Evolutionary conservation across 2,329 filamentous ascomycete genomes (phyloP).

Genomic region (Cyphellophora attinorum): DNA sequence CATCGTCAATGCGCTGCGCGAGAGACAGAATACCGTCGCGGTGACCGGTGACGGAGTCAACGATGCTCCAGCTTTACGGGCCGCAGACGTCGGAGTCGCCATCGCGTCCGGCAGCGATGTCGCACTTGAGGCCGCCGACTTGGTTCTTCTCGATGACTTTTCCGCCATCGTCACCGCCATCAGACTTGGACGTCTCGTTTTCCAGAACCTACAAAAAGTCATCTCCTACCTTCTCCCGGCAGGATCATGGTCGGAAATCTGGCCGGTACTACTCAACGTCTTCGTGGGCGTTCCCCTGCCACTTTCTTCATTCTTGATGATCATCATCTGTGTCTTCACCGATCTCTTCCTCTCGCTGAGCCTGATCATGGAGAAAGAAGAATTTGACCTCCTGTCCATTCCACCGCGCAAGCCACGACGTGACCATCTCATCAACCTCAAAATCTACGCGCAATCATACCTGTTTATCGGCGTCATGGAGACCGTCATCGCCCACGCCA

Average conservation of each 20-base stretch:
- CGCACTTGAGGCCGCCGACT: constrained; percentile 12
- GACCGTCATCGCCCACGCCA: constrained; percentile 50
- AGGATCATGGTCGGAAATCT: constrained; percentile 61
- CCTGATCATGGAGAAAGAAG: constrained; percentile 66
- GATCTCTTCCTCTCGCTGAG: constrained; percentile 64
- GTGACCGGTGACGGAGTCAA: constrained; percentile 99
- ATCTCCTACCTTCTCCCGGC: constrained; percentile 66
- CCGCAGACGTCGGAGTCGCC: constrained; percentile 83
- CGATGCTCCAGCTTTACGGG: constrained; percentile 87
- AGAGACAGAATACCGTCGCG: constrained; percentile 38
- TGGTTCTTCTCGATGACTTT: constrained; percentile 51
- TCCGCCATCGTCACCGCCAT: constrained; percentile 63
- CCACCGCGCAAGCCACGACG: constrained; percentile 58
- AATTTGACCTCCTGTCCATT: constrained; percentile 63
- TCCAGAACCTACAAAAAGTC: constrained; percentile 70
- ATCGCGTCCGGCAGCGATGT: constrained; percentile 37
- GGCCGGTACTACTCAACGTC: constrained; percentile 61
- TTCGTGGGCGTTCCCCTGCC: constrained; percentile 64
- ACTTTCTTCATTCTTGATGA: constrained; percentile 62
- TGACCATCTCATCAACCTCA: constrained; percentile 63
- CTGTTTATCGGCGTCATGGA: constrained; percentile 58
- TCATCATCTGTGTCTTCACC: constrained; percentile 52
- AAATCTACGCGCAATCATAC: constrained; percentile 63
- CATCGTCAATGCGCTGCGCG: too few species aligned
- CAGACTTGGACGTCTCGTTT: constrained; percentile 64